Base-by-base conservation (phyloP, 2,329 filamentous ascomycete genomes). In the Penicillium sp. region DNA sequence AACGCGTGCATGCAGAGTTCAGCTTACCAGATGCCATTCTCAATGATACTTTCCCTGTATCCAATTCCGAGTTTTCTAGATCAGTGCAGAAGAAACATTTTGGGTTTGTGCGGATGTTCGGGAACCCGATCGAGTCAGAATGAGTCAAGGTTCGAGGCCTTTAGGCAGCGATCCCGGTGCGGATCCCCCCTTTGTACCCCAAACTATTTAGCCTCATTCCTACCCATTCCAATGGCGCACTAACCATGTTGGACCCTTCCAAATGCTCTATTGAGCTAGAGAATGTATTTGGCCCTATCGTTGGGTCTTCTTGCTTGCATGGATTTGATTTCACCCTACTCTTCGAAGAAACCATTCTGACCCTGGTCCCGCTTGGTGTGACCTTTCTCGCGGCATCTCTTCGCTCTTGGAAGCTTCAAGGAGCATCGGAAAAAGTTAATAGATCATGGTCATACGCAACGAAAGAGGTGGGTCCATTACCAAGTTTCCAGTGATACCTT, bases 271-370 rank as follows among this genome's bases (percentile, higher is more conserved):
- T 55, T 31, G 55, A 43, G 13, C 54, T 59, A 18, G 61, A 68
- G 39, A 59, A 70, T 46, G 43, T 47, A 13, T 71, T 71, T 40
- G 68, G 68, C 16, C 67, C 68, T 43, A 54, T 52, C 11, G 60
- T 70, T n/a, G 45, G 54, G 38, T 5, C 42, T 14, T 54, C 55
- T 14, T 71, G 63, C 51, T 60, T 56, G 42, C 54, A 63, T 58
- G 63, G 63, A 18, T 69, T 69, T 52, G 68, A 71, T 44, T 71
- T 71, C 48, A 71, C 68, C 4, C 58, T 70, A 14, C 50, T 69
- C 4, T 71, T 71, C 34, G 68, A 70, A 53, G 61, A 71, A 43
- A 58, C 49, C n/a, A 63, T 69, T n/a, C 51, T 70, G 8, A 61
- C 60, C 5, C 50, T 61, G 2, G 39, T 56, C n/a, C 56, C 58